These are phyloP conservation scores for Candolleomyces eurysporus DNA, from an alignment of 768 basidiomycete species.

Conservation along the genomic window DNA sequence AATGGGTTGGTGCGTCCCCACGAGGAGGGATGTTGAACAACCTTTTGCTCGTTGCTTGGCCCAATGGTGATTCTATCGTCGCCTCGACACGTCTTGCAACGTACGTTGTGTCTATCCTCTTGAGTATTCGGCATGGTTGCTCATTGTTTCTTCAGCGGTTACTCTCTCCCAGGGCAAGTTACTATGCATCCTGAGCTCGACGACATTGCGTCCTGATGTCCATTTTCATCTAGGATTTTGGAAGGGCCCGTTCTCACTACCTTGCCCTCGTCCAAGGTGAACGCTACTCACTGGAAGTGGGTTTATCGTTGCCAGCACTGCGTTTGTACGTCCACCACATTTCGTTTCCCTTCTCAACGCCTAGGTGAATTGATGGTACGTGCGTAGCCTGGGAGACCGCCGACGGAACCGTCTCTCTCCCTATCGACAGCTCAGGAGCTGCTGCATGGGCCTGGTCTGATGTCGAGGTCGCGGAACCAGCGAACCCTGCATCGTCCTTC, in stretches of 20 bases:
- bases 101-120: slow-evolving; percentile 31
- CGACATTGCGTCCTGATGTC: neutral
- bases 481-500: slow-evolving; percentile 51
- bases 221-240: slow-evolving; percentile 32
- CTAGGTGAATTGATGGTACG: too few species aligned
- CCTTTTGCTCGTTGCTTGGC: slow-evolving; percentile 61
- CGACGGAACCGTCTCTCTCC: slow-evolving; percentile 36
- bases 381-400: slow-evolving; percentile 36
- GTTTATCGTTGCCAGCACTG: slow-evolving; percentile 68
- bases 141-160: slow-evolving; percentile 33
- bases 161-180: slow-evolving; percentile 49
- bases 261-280: slow-evolving; percentile 47
- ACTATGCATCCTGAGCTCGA: neutral
- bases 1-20: slow-evolving; percentile 57
- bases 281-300: slow-evolving; percentile 66
- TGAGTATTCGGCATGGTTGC: too few species aligned
- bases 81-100: slow-evolving; percentile 51
- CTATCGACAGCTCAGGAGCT: slow-evolving; percentile 31
- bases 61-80: slow-evolving; percentile 52
- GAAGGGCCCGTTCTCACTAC: slow-evolving; percentile 52
- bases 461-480: slow-evolving; percentile 44
- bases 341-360: too few species aligned
- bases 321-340: slow-evolving; percentile 40
- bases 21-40: slow-evolving; percentile 55
- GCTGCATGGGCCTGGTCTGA: slow-evolving; percentile 52